Base-by-base conservation (phyloP, 1,284 basidiomycete genomes). In the Marasmius tenuissimus region DNA sequence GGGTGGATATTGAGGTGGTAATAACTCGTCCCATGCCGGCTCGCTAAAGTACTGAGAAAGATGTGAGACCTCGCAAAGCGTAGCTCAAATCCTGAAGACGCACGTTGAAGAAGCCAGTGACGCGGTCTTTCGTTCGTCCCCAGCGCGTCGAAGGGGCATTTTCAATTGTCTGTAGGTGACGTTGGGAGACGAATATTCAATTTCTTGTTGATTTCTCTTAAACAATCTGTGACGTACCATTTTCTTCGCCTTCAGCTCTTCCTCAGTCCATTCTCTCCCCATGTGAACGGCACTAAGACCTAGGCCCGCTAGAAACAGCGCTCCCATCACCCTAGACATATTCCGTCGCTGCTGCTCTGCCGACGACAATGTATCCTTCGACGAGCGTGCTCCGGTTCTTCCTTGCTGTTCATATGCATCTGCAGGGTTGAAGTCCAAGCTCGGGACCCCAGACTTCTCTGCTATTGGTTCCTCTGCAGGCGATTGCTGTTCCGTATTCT, bases 21-120 rank as follows among this genome's bases (percentile, higher is more conserved):
- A 85, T 2, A 99, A 85, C 71, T 96, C 92, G 34, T 89, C 83
- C 90, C 94, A 98, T 40, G 91, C 87, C 1, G 97, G 97, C 77
- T 97, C 92, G 71, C 90, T 94, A 75, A 97, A 95, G 73, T 87
- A 89, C 92, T 96, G 70, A 10, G n/a, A 42, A 47, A 38, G 57
- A 16, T 57, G 45, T 38, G 33, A 47, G 59, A 63, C 27, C n/a
- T 54, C 40, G 45, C 48, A 54, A 18, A 64, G 11, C 11, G 34
- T 54, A 49, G 48, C 14, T 9, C 57, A 57, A 39, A 54, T 27
- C 37, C 56, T 37, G 27, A 18, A 4, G 16, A 77, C 86, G 48
- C 69, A 91, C 89, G 68, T 87, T 85, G 61, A 91, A 89, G 66
- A 89, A 70, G 49, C 86, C 83, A 45, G 72, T 76, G 68, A 88